These are phyloP conservation scores for Xylariaceae sp. DNA, from an alignment of 2,329 filamentous ascomycete species.

Conservation along the genomic window DNA sequence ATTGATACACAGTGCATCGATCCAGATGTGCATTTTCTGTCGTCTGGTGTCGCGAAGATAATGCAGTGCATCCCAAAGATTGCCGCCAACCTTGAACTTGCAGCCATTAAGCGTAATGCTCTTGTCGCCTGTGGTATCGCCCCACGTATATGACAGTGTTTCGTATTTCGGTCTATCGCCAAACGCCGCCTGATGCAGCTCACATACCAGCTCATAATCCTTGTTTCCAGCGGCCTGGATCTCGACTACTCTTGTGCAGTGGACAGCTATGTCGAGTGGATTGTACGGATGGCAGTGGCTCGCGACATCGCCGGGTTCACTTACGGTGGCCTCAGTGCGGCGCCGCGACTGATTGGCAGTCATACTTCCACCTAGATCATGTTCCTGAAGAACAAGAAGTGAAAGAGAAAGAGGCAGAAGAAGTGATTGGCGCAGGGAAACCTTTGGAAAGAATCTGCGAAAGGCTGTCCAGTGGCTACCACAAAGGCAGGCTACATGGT, in stretches of 20 bases:
- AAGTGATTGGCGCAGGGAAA: too few species aligned
- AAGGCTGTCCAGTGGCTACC: too few species aligned
- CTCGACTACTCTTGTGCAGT: slow-evolving; percentile 14
- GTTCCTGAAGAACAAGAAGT: too few species aligned
- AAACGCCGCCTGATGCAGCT: slow-evolving; percentile 13
- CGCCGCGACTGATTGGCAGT: slow-evolving; percentile 2
- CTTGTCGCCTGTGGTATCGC: slow-evolving; percentile 8
- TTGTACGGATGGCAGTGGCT: neutral
- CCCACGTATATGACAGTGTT: slow-evolving; percentile 28
- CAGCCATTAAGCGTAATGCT: slow-evolving; percentile 18
- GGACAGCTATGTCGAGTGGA: slow-evolving; percentile 3
- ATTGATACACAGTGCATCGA: slow-evolving; percentile 27
- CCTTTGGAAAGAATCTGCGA: too few species aligned
- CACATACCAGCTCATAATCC: slow-evolving; percentile 13
- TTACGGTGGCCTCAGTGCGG: neutral
- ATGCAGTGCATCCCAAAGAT: slow-evolving; percentile 17
- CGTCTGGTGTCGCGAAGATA: slow-evolving; percentile 10
- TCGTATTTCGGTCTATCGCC: slow-evolving; percentile 19
- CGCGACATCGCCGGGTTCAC: neutral
- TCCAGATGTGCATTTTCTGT: slow-evolving; percentile 13
- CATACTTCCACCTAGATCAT: too few species aligned
- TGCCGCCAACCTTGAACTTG: slow-evolving; percentile 11
- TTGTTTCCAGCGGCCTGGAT: slow-evolving; percentile 10
- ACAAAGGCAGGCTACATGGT: too few species aligned
- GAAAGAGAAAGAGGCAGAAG: too few species aligned